phyloP scores from a whole-genome alignment of 108 stramenopile genomes.

The Aureococcus anophagefferens region DNA sequence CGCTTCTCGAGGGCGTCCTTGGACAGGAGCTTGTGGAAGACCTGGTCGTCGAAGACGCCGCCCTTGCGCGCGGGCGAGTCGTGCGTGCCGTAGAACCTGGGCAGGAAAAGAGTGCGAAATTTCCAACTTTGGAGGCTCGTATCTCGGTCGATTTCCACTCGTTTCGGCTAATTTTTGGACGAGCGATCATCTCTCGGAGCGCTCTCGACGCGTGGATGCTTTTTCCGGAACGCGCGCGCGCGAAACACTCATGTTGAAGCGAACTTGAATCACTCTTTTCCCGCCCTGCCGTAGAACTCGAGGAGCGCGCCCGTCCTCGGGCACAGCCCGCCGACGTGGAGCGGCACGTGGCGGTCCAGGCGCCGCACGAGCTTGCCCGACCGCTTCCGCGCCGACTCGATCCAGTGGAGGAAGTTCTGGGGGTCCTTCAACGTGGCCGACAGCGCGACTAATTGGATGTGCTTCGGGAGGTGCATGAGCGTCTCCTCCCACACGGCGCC shows the following conservation, averaged over 20 bases:
- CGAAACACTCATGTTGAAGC: too few species aligned
- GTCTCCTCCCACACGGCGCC: conserved; percentile 91
- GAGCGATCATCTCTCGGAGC: too few species aligned
- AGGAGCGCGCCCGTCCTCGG: conserved; percentile 18
- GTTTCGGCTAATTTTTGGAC: too few species aligned
- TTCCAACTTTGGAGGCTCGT: too few species aligned
- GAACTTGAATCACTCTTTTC: too few species aligned
- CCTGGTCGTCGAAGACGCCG: not conserved
- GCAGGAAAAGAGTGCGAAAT: too few species aligned
- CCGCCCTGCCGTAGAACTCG: not conserved
- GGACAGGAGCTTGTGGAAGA: not conserved
- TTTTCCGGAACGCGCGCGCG: too few species aligned
- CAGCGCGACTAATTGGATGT: conserved; percentile 83
- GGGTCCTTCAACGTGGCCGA: conserved; percentile 95
- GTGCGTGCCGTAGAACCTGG: not conserved
- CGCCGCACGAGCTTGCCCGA: conserved; percentile 84
- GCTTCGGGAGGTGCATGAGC: conserved; percentile 87
- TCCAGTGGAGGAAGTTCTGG: conserved; percentile 90
- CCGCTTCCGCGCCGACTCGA: conserved; percentile 73
- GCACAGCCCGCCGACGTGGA: conserved; percentile 81
- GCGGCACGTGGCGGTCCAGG: conserved; percentile 81
- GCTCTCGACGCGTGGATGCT: too few species aligned
- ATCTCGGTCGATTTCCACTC: too few species aligned
- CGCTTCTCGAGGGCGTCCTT: not conserved
- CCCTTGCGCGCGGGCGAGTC: not conserved